Percentiles rank a stretch among this genome's conserved stretches.
phyloP scores from a whole-genome alignment of 1,284 basidiomycete genomes.

The Rhodofomes roseus region DNA sequence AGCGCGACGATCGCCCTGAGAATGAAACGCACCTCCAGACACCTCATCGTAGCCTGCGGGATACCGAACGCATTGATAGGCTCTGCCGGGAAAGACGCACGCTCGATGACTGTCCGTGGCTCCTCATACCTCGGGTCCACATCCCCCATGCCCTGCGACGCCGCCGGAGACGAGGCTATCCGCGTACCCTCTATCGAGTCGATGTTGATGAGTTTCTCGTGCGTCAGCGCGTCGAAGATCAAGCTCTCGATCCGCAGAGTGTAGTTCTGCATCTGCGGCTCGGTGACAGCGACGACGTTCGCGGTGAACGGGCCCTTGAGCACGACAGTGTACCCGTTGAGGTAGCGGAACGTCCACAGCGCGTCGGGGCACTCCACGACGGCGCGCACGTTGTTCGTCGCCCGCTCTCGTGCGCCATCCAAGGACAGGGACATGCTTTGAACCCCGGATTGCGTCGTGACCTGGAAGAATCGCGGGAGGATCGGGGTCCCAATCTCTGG shows the following conservation, averaged over 20 bases:
- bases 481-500: slow-evolving; percentile 73
- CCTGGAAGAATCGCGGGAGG: slow-evolving; percentile 77
- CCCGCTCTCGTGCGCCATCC: slow-evolving; percentile 67
- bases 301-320: slow-evolving; percentile 67
- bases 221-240: slow-evolving; percentile 61
- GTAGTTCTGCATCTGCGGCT: slow-evolving; percentile 17
- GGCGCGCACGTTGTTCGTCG: slow-evolving; percentile 37
- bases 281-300: slow-evolving; percentile 45
- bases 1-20: slow-evolving; percentile 3
- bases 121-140: slow-evolving; percentile 53
- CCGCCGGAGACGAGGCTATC: slow-evolving; percentile 37
- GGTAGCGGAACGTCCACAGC: slow-evolving; percentile 73
- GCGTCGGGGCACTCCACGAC: slow-evolving; percentile 66
- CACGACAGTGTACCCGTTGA: slow-evolving; percentile 70
- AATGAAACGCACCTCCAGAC: slow-evolving; percentile 56
- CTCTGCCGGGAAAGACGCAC: slow-evolving; percentile 62
- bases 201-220: slow-evolving; percentile 66
- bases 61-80: slow-evolving; percentile 83
- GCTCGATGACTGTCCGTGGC: slow-evolving; percentile 52
- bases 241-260: slow-evolving; percentile 63
- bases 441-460: slow-evolving; percentile 76
- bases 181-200: slow-evolving; percentile 54
- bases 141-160: slow-evolving; percentile 42
- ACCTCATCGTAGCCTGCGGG: slow-evolving; percentile 81
- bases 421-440: slow-evolving; percentile 70